Percentiles rank a stretch among this genome's conserved stretches.
Evolutionary conservation across 257 asterid genomes (phyloP).

Genomic region (Craterostigma plantagineum): DNA sequence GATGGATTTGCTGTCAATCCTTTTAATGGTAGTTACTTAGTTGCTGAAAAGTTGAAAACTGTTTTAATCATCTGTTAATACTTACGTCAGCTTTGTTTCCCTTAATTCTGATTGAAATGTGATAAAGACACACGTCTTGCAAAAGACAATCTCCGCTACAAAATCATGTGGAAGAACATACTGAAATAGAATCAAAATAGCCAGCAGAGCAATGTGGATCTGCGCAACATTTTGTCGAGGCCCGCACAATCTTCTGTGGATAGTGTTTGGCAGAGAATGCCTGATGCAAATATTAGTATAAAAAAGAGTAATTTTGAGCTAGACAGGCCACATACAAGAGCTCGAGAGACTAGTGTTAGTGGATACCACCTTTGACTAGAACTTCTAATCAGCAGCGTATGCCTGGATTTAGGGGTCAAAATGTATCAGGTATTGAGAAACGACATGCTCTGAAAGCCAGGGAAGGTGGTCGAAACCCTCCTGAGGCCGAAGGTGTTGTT

Average conservation of each 20-base stretch:
- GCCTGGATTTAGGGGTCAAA: constrained; percentile 14
- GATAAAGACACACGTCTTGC: constrained; percentile 28
- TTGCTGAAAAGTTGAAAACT: too few species aligned
- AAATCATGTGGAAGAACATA: constrained; percentile 36
- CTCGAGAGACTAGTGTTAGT: constrained; percentile 18
- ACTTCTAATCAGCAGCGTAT: constrained; percentile 15
- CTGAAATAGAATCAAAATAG: constrained; percentile 29
- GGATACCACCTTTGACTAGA: constrained; percentile 19
- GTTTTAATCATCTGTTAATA: too few species aligned
- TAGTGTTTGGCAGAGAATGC: constrained; percentile 16
- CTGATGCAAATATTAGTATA: constrained; percentile 26
- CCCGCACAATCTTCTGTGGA: constrained; percentile 59
- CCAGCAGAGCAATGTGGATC: constrained; percentile 44
- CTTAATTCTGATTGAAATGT: too few species aligned
- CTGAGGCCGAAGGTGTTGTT: constrained; percentile 23
- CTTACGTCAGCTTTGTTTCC: too few species aligned
- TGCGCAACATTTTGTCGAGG: constrained; percentile 68
- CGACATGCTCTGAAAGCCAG: constrained; percentile 15
- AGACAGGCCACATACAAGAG: constrained; percentile 16
- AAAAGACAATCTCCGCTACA: constrained; percentile 65
- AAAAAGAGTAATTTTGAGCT: constrained; percentile 22
- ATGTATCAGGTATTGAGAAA: constrained; percentile 18
- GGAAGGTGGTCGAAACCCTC: constrained; percentile 18
- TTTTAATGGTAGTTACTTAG: too few species aligned
- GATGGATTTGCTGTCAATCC: too few species aligned